A percentile compares a stretch with the other conserved stretches of the same genome.
These are phyloP conservation scores for Reutealis trisperma DNA, from an alignment of 345 rosid species.

Conservation along the genomic window DNA sequence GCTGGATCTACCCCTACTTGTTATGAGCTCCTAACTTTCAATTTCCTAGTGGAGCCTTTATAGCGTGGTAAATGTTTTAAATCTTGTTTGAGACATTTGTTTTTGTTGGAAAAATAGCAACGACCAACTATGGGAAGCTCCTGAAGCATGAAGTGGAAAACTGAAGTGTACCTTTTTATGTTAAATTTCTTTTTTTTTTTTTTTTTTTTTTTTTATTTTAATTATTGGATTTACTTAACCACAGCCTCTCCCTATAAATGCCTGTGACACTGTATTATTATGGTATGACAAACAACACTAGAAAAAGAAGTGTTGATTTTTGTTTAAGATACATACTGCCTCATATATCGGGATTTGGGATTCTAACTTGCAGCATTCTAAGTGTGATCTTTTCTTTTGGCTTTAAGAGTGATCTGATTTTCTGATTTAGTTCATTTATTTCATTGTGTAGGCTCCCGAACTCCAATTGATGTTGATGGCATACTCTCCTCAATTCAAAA, in stretches of 20 bases:
- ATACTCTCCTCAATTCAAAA: slow-evolving; percentile 58
- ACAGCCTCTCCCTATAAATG: neutral
- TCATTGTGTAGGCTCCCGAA: slow-evolving; percentile 45
- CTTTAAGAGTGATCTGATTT: neutral
- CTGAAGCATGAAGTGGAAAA: neutral
- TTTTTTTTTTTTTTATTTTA: neutral
- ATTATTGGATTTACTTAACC: neutral
- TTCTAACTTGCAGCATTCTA: neutral
- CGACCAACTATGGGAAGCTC: neutral
- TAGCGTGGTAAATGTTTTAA: neutral
- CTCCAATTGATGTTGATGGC: slow-evolving; percentile 50
- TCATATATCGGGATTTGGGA: neutral
- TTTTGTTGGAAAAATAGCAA: neutral
- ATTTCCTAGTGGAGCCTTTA: neutral
- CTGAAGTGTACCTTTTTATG: too few relatives aligned
- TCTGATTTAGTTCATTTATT: slow-evolving; percentile 15
- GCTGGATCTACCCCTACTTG: neutral
- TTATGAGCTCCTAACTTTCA: slow-evolving; percentile 6
- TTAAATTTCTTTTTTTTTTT: neutral
- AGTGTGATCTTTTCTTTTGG: neutral
- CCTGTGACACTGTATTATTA: neutral
- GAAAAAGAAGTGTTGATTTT: neutral
- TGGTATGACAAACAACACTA: neutral
- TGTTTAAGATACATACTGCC: neutral
- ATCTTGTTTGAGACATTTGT: neutral